These are phyloP conservation scores for Eucalyptus erythrocorys DNA, from an alignment of 345 rosid genomes.

Conservation along the genomic window DNA sequence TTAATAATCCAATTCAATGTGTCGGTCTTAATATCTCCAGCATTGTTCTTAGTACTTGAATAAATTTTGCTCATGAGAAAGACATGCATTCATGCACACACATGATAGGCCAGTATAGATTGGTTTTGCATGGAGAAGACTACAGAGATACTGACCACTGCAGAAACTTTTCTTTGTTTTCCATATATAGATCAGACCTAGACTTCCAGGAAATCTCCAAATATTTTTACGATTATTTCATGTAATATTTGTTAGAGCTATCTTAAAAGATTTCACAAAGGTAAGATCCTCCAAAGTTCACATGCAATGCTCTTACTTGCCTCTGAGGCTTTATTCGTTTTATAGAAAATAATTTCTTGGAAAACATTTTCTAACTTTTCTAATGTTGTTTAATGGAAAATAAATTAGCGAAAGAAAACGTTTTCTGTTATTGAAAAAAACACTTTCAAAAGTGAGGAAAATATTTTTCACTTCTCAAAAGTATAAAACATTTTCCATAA, in stretches of 20 bases:
- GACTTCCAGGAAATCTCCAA: not conserved
- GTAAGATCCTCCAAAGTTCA: not conserved
- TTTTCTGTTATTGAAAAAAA: no score
- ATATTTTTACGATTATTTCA: not conserved
- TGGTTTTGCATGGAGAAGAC: not conserved
- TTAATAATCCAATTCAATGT: not conserved
- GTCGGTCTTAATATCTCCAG: not conserved
- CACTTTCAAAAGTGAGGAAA: no score
- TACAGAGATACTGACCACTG: not conserved
- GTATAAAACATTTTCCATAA: no score
- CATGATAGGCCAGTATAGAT: not conserved
- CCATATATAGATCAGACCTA: not conserved
- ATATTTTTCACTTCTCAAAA: no score
- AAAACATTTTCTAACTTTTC: rapidly evolving
- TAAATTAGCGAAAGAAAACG: rapidly evolving
- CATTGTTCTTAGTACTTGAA: not conserved
- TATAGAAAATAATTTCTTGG: no score
- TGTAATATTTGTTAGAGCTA: not conserved
- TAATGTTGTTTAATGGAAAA: no score
- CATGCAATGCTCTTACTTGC: not conserved
- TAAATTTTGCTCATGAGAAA: not conserved
- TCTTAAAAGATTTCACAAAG: not conserved
- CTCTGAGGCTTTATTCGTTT: not conserved
- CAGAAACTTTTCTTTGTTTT: not conserved
- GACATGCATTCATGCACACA: not conserved